phyloP scores from a whole-genome alignment of 2,329 filamentous ascomycete genomes.

The Aaosphaeria pasadenensis region DNA sequence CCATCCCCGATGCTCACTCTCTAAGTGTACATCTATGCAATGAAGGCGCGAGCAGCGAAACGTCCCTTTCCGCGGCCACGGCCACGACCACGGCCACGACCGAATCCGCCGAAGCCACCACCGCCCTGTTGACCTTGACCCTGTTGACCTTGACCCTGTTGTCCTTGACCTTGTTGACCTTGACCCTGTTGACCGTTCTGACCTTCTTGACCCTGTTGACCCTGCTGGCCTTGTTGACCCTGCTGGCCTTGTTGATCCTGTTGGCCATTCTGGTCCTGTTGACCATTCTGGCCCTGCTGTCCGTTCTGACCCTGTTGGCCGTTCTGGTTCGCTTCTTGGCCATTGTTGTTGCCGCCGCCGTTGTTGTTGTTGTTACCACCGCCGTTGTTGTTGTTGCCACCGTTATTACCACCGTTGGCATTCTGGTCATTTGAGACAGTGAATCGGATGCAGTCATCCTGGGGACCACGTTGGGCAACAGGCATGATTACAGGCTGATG shows the following conservation, averaged over 20 bases:
- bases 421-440: constrained; percentile 29
- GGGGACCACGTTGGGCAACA: constrained; percentile 52
- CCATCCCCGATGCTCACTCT: not conserved
- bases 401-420: constrained; percentile 5
- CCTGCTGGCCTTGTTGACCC: constrained; percentile 8
- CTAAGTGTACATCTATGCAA: constrained; percentile 18
- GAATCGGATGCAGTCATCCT: constrained; percentile 54
- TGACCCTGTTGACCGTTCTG: constrained; percentile 1
- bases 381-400: constrained; percentile 8
- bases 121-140: not conserved
- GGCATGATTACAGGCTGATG: constrained; percentile 60
- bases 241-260: constrained; percentile 2
- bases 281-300: constrained; percentile 5
- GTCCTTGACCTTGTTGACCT: not conserved
- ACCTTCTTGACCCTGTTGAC: constrained; percentile 4
- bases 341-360: constrained; percentile 4
- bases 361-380: constrained; percentile 5
- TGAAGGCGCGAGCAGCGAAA: constrained; percentile 30
- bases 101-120: not conserved
- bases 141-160: constrained; percentile 1
- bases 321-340: constrained; percentile 9
- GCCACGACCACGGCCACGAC: constrained; percentile 8
- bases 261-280: constrained; percentile 2
- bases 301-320: constrained; percentile 11
- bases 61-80: constrained; percentile 16